phyloP scores from a whole-genome alignment of 148 eudicot genomes.

The Heliamphora exappendiculata region DNA sequence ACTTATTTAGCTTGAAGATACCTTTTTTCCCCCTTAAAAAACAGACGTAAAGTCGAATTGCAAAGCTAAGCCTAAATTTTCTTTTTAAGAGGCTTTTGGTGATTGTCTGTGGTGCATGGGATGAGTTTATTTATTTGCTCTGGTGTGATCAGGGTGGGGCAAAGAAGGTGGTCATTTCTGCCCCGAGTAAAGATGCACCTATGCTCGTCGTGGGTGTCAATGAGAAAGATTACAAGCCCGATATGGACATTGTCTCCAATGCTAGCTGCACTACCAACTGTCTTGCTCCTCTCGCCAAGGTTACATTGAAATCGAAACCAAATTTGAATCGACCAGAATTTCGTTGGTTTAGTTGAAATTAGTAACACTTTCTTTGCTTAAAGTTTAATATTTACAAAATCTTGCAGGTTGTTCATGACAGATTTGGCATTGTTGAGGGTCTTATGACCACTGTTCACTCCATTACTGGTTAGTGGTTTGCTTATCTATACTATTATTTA shows the following conservation, averaged over 20 bases:
- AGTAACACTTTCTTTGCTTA: background rate
- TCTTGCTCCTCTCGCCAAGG: slow-evolving; percentile 73
- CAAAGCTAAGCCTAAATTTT: no score
- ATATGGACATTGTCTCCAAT: slow-evolving; percentile 52
- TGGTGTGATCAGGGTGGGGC: slow-evolving; percentile 53
- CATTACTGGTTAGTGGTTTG: slow-evolving; percentile 40
- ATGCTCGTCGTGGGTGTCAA: slow-evolving; percentile 76
- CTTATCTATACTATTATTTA: background rate
- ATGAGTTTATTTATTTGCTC: slow-evolving; percentile 3
- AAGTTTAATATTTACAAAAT: background rate
- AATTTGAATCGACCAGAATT: background rate
- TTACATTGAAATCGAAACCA: background rate
- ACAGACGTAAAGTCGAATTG: no score
- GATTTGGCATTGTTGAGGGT: slow-evolving; percentile 41
- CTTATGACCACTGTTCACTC: slow-evolving; percentile 52
- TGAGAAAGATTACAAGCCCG: slow-evolving; percentile 56
- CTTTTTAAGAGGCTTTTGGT: background rate
- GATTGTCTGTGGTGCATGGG: background rate
- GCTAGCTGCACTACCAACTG: slow-evolving; percentile 81
- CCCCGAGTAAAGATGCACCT: slow-evolving; percentile 60
- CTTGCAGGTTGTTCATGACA: slow-evolving; percentile 47
- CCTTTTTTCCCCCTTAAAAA: no score
- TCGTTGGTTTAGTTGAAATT: background rate
- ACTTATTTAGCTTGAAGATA: no score
- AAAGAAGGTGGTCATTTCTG: slow-evolving; percentile 64